phyloP scores from a whole-genome alignment of 345 rosid genomes.

The Acer yangbiense region DNA sequence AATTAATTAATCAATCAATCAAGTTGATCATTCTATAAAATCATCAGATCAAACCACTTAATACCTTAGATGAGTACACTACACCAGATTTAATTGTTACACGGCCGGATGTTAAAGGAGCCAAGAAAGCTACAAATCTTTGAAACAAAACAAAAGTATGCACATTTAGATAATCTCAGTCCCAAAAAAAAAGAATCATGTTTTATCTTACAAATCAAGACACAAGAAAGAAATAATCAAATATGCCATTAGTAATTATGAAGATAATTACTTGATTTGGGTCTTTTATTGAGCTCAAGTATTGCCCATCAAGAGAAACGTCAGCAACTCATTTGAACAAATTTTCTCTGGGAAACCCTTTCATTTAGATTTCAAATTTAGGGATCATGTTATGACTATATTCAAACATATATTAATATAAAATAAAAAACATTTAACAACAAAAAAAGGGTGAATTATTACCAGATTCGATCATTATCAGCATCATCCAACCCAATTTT shows the following conservation, averaged over 20 bases:
- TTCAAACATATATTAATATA: too few species aligned
- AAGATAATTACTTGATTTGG: too few species aligned
- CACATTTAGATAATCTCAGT: neutral
- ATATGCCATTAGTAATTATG: neutral
- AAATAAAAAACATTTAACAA: slow-evolving; percentile 1
- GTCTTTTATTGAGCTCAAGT: slow-evolving; percentile 76
- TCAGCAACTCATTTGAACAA: slow-evolving; percentile 92
- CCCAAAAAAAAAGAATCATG: neutral
- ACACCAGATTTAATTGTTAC: slow-evolving; percentile 69
- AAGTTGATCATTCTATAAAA: too few species aligned
- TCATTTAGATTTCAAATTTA: slow-evolving; percentile 3
- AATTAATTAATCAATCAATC: too few species aligned
- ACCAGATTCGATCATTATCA: too few species aligned
- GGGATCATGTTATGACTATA: neutral
- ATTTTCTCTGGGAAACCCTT: slow-evolving; percentile 68
- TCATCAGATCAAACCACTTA: neutral
- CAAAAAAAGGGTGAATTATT: too few species aligned
- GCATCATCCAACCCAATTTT: slow-evolving; percentile 87
- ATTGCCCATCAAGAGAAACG: slow-evolving; percentile 83
- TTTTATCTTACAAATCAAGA: neutral
- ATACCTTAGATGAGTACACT: slow-evolving; percentile 73
- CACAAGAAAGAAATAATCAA: too few species aligned
- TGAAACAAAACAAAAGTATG: slow-evolving; percentile 28
- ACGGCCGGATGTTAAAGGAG: slow-evolving; percentile 91
- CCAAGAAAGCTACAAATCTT: slow-evolving; percentile 96